phyloP scores from a whole-genome alignment of 225 moss, liverwort and hornwort species.

The Antitrichia curtipendula region DNA sequence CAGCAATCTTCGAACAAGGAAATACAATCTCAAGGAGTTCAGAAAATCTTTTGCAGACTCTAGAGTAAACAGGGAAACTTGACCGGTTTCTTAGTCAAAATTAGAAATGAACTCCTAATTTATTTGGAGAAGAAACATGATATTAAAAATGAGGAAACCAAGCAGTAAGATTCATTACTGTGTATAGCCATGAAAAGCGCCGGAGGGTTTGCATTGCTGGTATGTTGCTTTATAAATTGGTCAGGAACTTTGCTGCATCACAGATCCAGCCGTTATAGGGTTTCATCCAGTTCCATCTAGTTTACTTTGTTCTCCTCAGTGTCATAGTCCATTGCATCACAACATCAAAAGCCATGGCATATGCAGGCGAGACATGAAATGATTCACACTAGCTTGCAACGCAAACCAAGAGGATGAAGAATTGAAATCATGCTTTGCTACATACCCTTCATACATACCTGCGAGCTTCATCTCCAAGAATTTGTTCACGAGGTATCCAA shows the following conservation, averaged over 20 bases:
- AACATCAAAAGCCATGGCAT: not conserved
- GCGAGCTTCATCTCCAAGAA: constrained; percentile 58
- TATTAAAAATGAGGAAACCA: not conserved
- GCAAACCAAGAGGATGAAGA: not conserved
- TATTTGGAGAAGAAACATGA: not conserved
- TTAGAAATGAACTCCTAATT: not conserved
- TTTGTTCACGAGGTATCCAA: constrained; percentile 74
- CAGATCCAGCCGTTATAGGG: not conserved
- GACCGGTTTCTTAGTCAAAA: not conserved
- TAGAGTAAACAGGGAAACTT: not conserved
- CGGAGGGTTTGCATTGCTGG: constrained; percentile 92
- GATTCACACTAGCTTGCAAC: not conserved
- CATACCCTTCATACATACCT: constrained; percentile 9
- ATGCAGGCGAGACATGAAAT: not conserved
- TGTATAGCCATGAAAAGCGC: constrained; percentile 68
- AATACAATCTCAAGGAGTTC: not conserved
- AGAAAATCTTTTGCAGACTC: not conserved
- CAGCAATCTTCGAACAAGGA: not conserved
- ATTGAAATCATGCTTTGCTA: not conserved
- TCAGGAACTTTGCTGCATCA: constrained; percentile 82
- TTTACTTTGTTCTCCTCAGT: not conserved
- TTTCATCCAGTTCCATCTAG: not conserved
- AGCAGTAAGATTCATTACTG: constrained; percentile 27
- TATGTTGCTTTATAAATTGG: constrained; percentile 71
- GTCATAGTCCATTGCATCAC: not conserved